phyloP scores from a whole-genome alignment of 208 protist species.

The Trypanosoma avium region DNA sequence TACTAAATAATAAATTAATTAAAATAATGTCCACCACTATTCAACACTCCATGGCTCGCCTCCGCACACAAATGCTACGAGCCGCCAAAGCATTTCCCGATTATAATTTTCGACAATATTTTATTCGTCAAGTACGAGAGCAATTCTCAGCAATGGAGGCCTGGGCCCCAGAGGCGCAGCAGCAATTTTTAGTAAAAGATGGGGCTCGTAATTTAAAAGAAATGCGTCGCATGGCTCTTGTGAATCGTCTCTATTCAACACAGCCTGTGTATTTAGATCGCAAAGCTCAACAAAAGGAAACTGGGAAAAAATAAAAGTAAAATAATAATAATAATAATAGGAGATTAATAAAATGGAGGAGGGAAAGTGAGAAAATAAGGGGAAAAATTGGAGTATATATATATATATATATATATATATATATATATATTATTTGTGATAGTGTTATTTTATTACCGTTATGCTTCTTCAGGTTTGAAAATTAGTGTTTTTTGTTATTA shows the following conservation, averaged over 20 bases:
- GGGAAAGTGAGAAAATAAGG: not conserved
- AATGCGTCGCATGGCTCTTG: slow-evolving; percentile 85
- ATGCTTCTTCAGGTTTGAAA: too few species aligned
- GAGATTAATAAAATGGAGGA: too few species aligned
- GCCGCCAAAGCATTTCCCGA: slow-evolving; percentile 71
- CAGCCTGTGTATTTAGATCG: slow-evolving; percentile 70
- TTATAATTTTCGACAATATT: slow-evolving; percentile 91
- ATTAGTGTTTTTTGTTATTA: not conserved
- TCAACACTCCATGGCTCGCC: slow-evolving; percentile 40
- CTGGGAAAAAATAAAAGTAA: not conserved
- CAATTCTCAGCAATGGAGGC: slow-evolving; percentile 55
- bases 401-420: slow-evolving; percentile 35
- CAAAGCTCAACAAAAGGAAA: slow-evolving; percentile 12
- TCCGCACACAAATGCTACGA: slow-evolving; percentile 54
- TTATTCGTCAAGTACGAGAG: slow-evolving; percentile 79
- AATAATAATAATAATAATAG: not conserved
- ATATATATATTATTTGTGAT: slow-evolving; percentile 24
- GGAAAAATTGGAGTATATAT: slow-evolving; percentile 1
- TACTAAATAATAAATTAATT: not conserved
- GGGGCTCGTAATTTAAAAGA: slow-evolving; percentile 61
- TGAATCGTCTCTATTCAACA: slow-evolving; percentile 77
- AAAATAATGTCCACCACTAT: slow-evolving; percentile 26
- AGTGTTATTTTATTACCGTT: too few species aligned
- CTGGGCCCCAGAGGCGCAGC: slow-evolving; percentile 51
- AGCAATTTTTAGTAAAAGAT: slow-evolving; percentile 49